These are phyloP conservation scores for Botryotinia narcissicola DNA, from an alignment of 2,329 filamentous ascomycete genomes.

Conservation along the genomic window DNA sequence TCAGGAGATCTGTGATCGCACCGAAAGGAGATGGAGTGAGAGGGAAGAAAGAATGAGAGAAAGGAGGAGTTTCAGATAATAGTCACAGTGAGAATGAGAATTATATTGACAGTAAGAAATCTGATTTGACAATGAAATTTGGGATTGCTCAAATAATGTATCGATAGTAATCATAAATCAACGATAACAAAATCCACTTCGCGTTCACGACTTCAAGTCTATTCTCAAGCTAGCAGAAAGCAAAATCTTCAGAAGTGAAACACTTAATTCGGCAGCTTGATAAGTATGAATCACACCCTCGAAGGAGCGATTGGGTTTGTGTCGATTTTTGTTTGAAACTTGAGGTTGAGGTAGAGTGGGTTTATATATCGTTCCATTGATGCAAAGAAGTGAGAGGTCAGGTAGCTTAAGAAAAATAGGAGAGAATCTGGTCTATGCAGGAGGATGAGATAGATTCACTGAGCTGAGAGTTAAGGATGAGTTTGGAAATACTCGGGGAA, in stretches of 20 bases:
- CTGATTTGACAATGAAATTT: fast-evolving
- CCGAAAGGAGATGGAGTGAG: no score
- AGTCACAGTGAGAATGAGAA: fast-evolving
- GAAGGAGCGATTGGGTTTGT: not conserved
- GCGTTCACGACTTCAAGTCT: fast-evolving
- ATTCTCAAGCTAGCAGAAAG: fast-evolving
- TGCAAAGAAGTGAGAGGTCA: fast-evolving
- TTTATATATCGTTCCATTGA: not conserved
- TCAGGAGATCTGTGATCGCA: fast-evolving
- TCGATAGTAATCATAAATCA: fast-evolving
- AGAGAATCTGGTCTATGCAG: no score
- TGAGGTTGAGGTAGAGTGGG: not conserved
- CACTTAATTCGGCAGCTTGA: fast-evolving
- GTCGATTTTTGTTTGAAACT: not conserved
- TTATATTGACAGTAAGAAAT: not conserved
- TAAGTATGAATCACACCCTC: fast-evolving
- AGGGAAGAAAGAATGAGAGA: no score
- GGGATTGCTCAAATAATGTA: fast-evolving
- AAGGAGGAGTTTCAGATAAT: not conserved
- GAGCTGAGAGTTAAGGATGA: not conserved
- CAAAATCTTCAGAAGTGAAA: not conserved
- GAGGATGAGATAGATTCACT: not conserved
- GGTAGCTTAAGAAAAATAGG: no score
- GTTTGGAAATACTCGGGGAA: not conserved
- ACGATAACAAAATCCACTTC: not conserved